Percentiles rank a stretch among this genome's conserved stretches.
Evolutionary conservation across 495 filamentous ascomycete species (phyloP).

Genomic region (Parmelia sp.): DNA sequence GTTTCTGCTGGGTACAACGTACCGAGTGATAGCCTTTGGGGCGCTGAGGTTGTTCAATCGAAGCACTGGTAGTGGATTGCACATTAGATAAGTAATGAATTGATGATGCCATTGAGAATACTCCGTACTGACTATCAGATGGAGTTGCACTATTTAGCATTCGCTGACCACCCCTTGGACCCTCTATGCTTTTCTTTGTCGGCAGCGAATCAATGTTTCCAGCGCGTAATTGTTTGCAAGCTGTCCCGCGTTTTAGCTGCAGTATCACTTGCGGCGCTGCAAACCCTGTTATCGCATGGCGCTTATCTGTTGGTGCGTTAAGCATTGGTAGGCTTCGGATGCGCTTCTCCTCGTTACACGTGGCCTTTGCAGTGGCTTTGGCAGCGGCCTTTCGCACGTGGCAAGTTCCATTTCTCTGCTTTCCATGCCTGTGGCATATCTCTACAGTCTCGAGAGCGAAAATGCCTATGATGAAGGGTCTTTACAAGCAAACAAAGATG

Average conservation of each 20-base stretch:
- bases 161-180: not conserved
- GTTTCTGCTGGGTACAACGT: conserved; percentile 35
- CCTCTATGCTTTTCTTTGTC: not conserved
- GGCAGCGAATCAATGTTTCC: not conserved
- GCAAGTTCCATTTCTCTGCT: too few relatives aligned
- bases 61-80: not conserved
- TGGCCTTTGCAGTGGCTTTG: not conserved
- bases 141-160: not conserved
- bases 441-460: too few relatives aligned
- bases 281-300: not conserved
- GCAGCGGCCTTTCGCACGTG: too few relatives aligned
- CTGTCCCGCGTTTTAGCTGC: too few relatives aligned
- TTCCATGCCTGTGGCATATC: too few relatives aligned
- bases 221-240: not conserved
- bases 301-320: not conserved
- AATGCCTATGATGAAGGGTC: too few relatives aligned
- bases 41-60: conserved; percentile 29
- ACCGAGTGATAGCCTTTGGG: conserved; percentile 38
- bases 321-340: not conserved
- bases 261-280: not conserved
- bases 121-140: not conserved
- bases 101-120: not conserved
- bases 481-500: too few relatives aligned
- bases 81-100: not conserved
- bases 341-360: not conserved